These are phyloP conservation scores for Arthrobotrys sinensis DNA, from an alignment of 2,329 filamentous ascomycete genomes.

Conservation along the genomic window DNA sequence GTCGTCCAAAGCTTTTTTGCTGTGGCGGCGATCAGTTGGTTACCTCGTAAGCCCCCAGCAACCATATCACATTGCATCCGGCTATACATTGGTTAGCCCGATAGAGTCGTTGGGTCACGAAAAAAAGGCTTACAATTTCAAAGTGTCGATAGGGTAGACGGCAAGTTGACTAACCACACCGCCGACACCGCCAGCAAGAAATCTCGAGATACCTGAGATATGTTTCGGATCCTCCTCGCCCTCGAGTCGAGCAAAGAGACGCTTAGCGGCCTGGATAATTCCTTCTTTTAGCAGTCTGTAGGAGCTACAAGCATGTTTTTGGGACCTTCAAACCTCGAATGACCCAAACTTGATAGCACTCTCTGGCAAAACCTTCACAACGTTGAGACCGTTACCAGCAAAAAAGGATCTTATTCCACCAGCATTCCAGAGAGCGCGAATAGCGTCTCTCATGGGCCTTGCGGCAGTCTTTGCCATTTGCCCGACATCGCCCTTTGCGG, in stretches of 20 bases:
- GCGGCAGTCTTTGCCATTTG: conserved; percentile 77
- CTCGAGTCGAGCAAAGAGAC: conserved; percentile 86
- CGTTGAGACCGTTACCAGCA: conserved; percentile 95
- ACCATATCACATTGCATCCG: conserved; percentile 97
- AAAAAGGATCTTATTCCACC: conserved; percentile 92
- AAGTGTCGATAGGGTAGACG: conserved; percentile 92
- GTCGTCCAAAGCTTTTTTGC: conserved; percentile 87
- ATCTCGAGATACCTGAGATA: conserved; percentile 88
- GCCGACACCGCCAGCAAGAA: conserved; percentile 88
- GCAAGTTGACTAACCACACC: conserved; percentile 96
- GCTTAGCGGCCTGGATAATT: conserved; percentile 81
- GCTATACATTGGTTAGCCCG: conserved; percentile 50
- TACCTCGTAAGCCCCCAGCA: conserved; percentile 84
- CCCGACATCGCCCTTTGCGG: conserved; percentile 79
- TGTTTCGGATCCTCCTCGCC: conserved; percentile 85
- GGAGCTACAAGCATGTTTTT: background rate
- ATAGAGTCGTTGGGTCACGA: background rate
- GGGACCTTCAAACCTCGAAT: conserved; percentile 77
- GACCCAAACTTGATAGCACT: conserved; percentile 98
- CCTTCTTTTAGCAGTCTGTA: conserved; percentile 41
- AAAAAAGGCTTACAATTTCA: conserved; percentile 74
- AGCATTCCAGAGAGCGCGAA: conserved; percentile 84
- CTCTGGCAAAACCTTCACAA: conserved; percentile 98
- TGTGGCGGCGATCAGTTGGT: conserved; percentile 84
- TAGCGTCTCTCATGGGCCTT: conserved; percentile 79